These are phyloP conservation scores for Eruca vesicaria DNA, from an alignment of 441 rosid genomes.

Conservation along the genomic window DNA sequence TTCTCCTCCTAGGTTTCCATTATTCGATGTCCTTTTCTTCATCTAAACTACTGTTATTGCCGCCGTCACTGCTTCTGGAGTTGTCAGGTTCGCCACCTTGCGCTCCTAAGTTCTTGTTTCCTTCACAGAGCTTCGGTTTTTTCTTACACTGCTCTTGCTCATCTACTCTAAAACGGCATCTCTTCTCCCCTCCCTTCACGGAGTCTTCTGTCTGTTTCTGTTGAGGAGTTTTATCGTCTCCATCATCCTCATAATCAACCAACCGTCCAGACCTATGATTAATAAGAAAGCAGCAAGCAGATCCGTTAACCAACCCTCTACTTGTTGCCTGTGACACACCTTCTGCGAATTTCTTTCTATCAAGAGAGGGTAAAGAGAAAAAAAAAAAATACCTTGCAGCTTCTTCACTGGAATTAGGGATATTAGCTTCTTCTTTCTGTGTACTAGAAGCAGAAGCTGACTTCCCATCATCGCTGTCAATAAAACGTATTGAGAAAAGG, in stretches of 20 bases:
- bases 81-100: conserved; percentile 18
- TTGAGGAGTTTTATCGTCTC: conserved; percentile 65
- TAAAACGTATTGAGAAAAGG: not conserved
- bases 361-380: not conserved
- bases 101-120: not conserved
- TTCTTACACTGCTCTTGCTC: conserved; percentile 50
- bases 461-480: conserved; percentile 74
- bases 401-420: conserved; percentile 62
- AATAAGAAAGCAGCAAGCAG: conserved; percentile 8
- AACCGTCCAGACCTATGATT: conserved; percentile 53
- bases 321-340: not conserved
- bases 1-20: not conserved
- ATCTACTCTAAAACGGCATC: conserved; percentile 47
- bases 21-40: conserved; percentile 40
- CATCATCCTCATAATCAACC: conserved; percentile 89
- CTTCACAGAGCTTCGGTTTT: conserved; percentile 44
- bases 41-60: conserved; percentile 30
- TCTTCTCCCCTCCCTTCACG: conserved; percentile 58
- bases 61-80: conserved; percentile 35
- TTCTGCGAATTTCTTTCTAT: conserved; percentile 1
- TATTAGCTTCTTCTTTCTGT: conserved; percentile 35
- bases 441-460: conserved; percentile 61
- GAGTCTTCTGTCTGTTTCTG: conserved; percentile 49
- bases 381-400: conserved; percentile 37
- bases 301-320: not conserved